These are phyloP conservation scores for Podospora fimiseda DNA, from an alignment of 495 filamentous ascomycete genomes.

Conservation along the genomic window DNA sequence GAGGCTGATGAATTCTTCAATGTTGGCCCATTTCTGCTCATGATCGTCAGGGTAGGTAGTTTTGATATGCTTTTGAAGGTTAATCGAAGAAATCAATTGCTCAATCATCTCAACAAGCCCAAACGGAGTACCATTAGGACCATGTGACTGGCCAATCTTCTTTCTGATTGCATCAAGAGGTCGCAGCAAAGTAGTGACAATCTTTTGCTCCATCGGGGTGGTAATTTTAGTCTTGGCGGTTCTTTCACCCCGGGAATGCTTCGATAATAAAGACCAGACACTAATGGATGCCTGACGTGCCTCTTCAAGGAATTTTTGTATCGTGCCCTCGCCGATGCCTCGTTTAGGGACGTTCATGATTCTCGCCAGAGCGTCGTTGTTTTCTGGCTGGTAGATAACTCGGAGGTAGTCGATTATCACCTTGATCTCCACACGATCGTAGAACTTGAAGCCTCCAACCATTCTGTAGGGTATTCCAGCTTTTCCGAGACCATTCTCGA, in stretches of 20 bases:
- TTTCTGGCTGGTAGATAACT: constrained; percentile 75
- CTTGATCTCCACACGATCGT: constrained; percentile 88
- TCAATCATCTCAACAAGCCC: constrained; percentile 66
- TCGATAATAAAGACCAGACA: constrained; percentile 68
- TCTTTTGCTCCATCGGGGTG: constrained; percentile 56
- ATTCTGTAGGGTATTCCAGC: constrained; percentile 87
- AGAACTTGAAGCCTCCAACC: constrained; percentile 88
- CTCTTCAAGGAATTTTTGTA: constrained; percentile 65
- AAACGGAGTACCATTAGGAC: constrained; percentile 27
- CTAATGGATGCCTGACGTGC: constrained; percentile 62
- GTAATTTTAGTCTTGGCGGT: constrained; percentile 61
- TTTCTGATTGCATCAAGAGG: constrained; percentile 54
- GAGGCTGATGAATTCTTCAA: constrained; percentile 79
- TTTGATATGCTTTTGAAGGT: constrained; percentile 67
- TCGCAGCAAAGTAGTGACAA: constrained; percentile 39
- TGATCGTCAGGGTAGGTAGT: constrained; percentile 66
- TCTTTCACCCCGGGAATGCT: constrained; percentile 62
- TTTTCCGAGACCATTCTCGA: constrained; percentile 79
- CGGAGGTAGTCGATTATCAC: constrained; percentile 82
- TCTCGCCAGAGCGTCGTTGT: constrained; percentile 79
- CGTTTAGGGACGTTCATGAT: constrained; percentile 82
- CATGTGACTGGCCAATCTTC: constrained; percentile 46
- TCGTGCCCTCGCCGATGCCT: constrained; percentile 75
- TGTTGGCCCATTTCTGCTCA: constrained; percentile 82
- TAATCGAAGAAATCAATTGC: constrained; percentile 64